Base-by-base conservation (phyloP, 225 moss, liverwort and hornwort species). In the Thuidium tamariscinum region DNA sequence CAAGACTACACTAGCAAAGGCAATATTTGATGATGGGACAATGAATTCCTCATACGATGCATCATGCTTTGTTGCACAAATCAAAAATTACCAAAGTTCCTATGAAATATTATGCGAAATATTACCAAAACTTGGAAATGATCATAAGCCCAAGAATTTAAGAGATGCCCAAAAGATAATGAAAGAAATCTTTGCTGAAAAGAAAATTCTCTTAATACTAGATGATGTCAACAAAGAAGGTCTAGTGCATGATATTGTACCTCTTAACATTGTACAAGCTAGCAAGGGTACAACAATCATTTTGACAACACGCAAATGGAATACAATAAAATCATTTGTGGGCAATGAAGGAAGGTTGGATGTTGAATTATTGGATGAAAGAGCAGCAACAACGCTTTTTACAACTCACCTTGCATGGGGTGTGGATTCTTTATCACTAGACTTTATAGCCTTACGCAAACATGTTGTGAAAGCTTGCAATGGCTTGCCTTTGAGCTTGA, bases 111-210 rank as follows among this genome's bases (percentile, higher is more conserved):
- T 65, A 10, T 65, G 3, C 0, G 4, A n/a, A 10, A 65, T 65
- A n/a, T 65, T 34, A 32, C 2, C 10, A 19, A 65, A 19, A 65
- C 19, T 65, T 65, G 5, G 4, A 4, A n/a, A 9, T 1, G 8
- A 1, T n/a, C 0, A 3, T 1, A 23, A 39, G 3, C n/a, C n/a
- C 0, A 3, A 65, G n/a, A 18, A 64, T 64, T 3, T 64, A 1
- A 16, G 0, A 34, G 64, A 64, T 64, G 64, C 64, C 1, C 18
- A 65, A 65, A 0, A 65, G 0, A n/a, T 19, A n/a, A 65, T 65
- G 65, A 65, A n/a, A 10, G 3, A 65, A 0, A 0, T 65, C 0
- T 19, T 65, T 1, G 5, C 16, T 21, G 32, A 10, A 18, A 16
- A 44, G 23, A 26, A 71, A 5, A 10, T 65, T 65, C n/a, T 65